These are phyloP conservation scores for Fusarium sp. DNA, from an alignment of 2,329 filamentous ascomycete genomes.

Conservation along the genomic window DNA sequence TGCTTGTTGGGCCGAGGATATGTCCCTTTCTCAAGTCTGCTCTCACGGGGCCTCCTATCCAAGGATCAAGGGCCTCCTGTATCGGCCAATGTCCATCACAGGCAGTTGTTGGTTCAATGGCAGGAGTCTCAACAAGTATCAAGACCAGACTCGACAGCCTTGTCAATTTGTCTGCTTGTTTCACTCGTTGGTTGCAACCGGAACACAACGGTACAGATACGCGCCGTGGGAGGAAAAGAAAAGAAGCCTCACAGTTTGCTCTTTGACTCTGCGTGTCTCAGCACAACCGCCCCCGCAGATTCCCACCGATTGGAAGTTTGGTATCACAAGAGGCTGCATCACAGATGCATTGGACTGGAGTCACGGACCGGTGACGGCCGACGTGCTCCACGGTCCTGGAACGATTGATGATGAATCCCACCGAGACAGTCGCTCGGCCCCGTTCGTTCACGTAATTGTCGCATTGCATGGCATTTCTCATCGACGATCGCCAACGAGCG, in stretches of 20 bases:
- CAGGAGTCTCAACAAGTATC: neutral
- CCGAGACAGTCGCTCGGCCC: conserved; percentile 13
- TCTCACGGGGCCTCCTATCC: neutral
- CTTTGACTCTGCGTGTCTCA: neutral
- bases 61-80: neutral
- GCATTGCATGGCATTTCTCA: conserved; percentile 18
- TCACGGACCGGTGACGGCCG: conserved; percentile 1
- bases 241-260: neutral
- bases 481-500: conserved; percentile 8
- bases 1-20: neutral
- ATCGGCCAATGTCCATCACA: neutral
- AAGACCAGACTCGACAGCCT: neutral
- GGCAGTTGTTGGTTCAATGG: neutral
- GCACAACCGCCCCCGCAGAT: neutral
- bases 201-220: conserved; percentile 4
- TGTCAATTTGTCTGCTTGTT: neutral
- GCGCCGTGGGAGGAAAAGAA: conserved; percentile 2
- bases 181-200: neutral
- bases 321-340: conserved; percentile 4
- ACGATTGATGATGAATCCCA: conserved; percentile 4
- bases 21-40: neutral
- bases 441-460: conserved; percentile 20
- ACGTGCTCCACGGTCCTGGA: conserved; percentile 5
- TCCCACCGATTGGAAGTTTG: conserved; percentile 7
- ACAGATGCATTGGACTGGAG: neutral